These are phyloP conservation scores for Aeminium ludgeri DNA, from an alignment of 495 filamentous ascomycete species.

Conservation along the genomic window DNA sequence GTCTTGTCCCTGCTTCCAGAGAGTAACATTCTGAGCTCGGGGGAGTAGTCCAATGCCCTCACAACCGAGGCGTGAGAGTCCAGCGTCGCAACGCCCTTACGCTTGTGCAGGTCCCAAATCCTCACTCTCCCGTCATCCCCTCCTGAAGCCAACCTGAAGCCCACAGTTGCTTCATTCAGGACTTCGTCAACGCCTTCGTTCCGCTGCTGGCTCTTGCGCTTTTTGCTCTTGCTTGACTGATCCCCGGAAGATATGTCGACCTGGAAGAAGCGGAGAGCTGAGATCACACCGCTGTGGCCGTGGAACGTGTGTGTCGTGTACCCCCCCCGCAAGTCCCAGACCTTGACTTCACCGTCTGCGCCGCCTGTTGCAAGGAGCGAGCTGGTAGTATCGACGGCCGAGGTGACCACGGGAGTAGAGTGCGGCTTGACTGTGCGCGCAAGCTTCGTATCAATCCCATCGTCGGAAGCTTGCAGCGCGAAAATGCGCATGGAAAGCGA, in stretches of 20 bases:
- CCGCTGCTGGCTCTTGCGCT: conserved; percentile 31
- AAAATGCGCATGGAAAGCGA: conserved; percentile 91
- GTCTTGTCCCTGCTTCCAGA: conserved; percentile 94
- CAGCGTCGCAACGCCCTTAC: conserved; percentile 56
- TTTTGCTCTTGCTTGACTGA: conserved; percentile 28
- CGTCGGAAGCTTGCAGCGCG: conserved; percentile 39
- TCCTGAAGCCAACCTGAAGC: conserved; percentile 75
- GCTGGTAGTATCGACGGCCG: conserved; percentile 66
- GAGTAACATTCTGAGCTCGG: conserved; percentile 53
- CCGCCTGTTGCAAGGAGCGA: conserved; percentile 83
- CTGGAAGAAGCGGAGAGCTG: conserved; percentile 83
- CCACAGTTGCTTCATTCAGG: conserved; percentile 25
- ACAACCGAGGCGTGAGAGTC: conserved; percentile 91
- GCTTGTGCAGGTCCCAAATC: conserved; percentile 80
- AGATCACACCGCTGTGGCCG: conserved; percentile 78
- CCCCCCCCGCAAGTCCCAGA: conserved; percentile 88
- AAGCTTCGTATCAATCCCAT: conserved; percentile 44
- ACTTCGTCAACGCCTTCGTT: conserved; percentile 29
- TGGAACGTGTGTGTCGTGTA: conserved; percentile 90
- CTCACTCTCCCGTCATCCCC: conserved; percentile 81
- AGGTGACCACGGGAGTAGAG: conserved; percentile 66
- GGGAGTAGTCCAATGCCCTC: conserved; percentile 63
- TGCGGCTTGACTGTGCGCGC: conserved; percentile 79
- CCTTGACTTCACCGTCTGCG: conserved; percentile 82
- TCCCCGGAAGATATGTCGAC: conserved; percentile 29